Evolutionary conservation across 2,329 filamentous ascomycete genomes (phyloP).

Genomic region (Aureobasidium sp.): DNA sequence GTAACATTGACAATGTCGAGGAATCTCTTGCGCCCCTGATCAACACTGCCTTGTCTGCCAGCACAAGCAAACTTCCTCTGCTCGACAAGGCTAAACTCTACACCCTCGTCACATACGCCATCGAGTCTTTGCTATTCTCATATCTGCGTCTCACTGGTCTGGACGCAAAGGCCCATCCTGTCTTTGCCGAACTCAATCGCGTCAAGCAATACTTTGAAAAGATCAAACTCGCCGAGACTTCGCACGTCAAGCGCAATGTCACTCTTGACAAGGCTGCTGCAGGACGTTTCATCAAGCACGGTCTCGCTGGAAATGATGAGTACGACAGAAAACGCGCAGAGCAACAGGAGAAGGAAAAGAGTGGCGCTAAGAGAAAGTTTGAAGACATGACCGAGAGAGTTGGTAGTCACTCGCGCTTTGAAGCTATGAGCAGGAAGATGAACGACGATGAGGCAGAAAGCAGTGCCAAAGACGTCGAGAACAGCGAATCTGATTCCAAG

Average conservation of each 20-base stretch:
- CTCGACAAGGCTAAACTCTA: conserved; percentile 93
- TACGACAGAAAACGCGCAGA: conserved; percentile 36
- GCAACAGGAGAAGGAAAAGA: conserved; percentile 30
- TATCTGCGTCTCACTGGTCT: conserved; percentile 71
- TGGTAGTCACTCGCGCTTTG: conserved; percentile 30
- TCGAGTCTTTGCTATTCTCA: conserved; percentile 85
- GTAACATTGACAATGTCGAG: conserved; percentile 70
- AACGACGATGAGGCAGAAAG: conserved; percentile 23
- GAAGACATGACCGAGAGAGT: conserved; percentile 25
- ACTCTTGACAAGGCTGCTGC: conserved; percentile 68
- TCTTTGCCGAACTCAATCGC: conserved; percentile 78
- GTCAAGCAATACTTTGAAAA: conserved; percentile 90
- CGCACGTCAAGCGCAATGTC: conserved; percentile 50
- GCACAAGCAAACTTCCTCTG: conserved; percentile 74
- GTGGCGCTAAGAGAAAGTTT: conserved; percentile 31
- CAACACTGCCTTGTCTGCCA: conserved; percentile 54
- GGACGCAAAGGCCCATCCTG: conserved; percentile 74
- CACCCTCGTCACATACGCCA: conserved; percentile 76
- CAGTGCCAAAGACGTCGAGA: conserved; percentile 13
- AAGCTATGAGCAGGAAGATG: conserved; percentile 28
- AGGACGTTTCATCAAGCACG: conserved; percentile 72
- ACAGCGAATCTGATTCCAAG: conserved; percentile 9
- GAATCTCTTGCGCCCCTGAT: conserved; percentile 68
- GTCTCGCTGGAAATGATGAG: conserved; percentile 51
- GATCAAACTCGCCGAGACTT: conserved; percentile 69